Evolutionary conservation across 306 rosid species (phyloP), one percentile per base, ranked within the genome.

Genomic region (Senna tora): DNA sequence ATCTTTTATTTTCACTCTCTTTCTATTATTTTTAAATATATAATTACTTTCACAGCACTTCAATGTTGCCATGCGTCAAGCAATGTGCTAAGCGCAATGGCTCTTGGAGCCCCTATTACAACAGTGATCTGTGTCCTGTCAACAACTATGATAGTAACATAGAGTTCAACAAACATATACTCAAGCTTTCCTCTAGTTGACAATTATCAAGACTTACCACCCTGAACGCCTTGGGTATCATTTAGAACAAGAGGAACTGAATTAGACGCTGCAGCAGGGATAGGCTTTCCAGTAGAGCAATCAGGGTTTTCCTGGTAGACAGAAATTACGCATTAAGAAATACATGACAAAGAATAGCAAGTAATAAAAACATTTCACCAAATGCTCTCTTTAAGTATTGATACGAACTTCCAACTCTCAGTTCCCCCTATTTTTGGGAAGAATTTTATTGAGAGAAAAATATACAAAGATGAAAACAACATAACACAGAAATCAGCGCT

Each of bases 201-300:
- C 8, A 69, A 28, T 77, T 16, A 71, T 81, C 59, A 76, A 54
- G 65, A 87, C 92, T 89, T 76, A 93, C 98, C 94, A 56, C 70
- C 83, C 61, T 77, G 86, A 77, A 52, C 50, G 14, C 84, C 79
- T 39, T 67, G 83, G 72, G 66, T 30, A 67, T 39, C 65, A 69
- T 80, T 85, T 71, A 52, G 79, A 68, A 16, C 72, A 52, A 50
- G 51, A 49, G 87, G 80, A 68, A 69, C 73, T 7, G 69, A 71
- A 77, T n/a, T 38, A 32, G 86, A 67, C 70, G 71, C 83, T 17
- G 56, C 64, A 19, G 86, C 53, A 21, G 71, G 79, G 16, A 52
- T 38, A 51, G 89, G 42, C 58, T 33, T 82, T 67, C 75, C 80
- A 9, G 68, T 46, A 34, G 86, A 66, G 71, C 61, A 47, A 58